Evolutionary conservation across 2,329 filamentous ascomycete genomes (phyloP), one percentile per base, ranked within the genome.

Genomic region (Penicillium rolfsii): DNA sequence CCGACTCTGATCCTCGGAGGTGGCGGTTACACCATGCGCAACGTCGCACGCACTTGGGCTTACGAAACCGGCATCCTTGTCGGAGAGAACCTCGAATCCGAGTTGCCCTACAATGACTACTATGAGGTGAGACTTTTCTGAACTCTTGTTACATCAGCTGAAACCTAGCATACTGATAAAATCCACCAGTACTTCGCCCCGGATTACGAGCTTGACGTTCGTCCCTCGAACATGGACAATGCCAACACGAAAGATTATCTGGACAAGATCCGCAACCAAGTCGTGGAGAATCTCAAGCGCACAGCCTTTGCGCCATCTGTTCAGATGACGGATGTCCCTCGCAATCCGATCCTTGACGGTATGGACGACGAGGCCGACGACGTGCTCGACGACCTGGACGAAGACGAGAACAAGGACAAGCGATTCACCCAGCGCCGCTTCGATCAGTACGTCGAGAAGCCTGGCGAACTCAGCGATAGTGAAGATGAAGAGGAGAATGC

Each of bases 51-150:
- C 52, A 89, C 87, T 0, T 88, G 85, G 86, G 81, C 81, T 24
- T 85, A 82, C 69, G 80, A 97, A 86, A 90, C 79, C 67, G 94
- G 94, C 66, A 85, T 93, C 60, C 84, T 98, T 8, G 91, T 97
- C 22, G 91, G 91, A 30, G 87, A 93, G 62, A 85, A 91, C 33
- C 91, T 98, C 84, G 84, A 87, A 11, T 84, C 89, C 5, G 88
- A 91, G n/a, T 83, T 98, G 43, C 94, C 94, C 0, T 98, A 93
- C 77, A 98, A 97, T 65, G 94, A 98, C 80, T 98, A 98, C 77
- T 98, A 98, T 72, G 87, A 89, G 74, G 83, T 84, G 73, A 70
- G 77, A 46, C 35, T 4, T 12, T 36, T n/a, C 41, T 48, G 22
- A 28, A 8, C 48, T 54, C n/a, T 24, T 35, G 16, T 5, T 22